Base-by-base conservation (phyloP, 164 flowering plant genomes). In the Chimonanthus praecox region DNA sequence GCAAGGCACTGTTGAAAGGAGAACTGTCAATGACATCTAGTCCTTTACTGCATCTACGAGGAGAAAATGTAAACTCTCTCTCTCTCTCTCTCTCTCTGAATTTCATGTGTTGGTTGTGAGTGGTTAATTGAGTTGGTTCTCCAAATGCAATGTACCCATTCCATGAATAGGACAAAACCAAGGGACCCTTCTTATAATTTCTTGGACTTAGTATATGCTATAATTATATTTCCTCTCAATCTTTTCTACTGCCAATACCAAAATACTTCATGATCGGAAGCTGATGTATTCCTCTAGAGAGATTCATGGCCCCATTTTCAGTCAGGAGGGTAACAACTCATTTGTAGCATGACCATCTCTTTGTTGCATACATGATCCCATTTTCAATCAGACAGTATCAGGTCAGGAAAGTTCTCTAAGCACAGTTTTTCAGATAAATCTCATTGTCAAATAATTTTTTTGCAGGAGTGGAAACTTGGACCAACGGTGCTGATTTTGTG, bases 401-500 rank as follows among this genome's bases (percentile, higher is more conserved):
- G 33, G 33, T 33, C 33, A 33, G 33, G 33, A 0, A 33, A 33
- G 33, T 33, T 33, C 33, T 33, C 33, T 33, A 33, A 33, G 33
- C 33, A 33, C 33, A 33, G 33, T 33, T 33, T 33, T 33, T 33
- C 33, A 33, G 60, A 54, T 54, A 54, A 54, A 13, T 9, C 60
- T 54, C 60, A 54, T 54, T 54, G 16, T n/a, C 60, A 54, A 54
- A 54, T 54, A 54, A 50, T 43, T 62, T 43, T 64, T 68, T 64
- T 51, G 49, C 68, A 51, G 70, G 73, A 92, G 76, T 92, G 97
- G 97, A 90, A 76, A 79, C 76, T 95, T 20, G 99, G 94, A 33
- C 97, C 99, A 9, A 89, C 96, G 2, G 76, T 95, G 50, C 64
- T 89, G 74, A 92, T 98, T 60, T 76, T 94, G 68, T 89, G 91